Evolutionary conservation across 2,329 filamentous ascomycete genomes (phyloP).

Genomic region (Akanthomyces uredinophilus): DNA sequence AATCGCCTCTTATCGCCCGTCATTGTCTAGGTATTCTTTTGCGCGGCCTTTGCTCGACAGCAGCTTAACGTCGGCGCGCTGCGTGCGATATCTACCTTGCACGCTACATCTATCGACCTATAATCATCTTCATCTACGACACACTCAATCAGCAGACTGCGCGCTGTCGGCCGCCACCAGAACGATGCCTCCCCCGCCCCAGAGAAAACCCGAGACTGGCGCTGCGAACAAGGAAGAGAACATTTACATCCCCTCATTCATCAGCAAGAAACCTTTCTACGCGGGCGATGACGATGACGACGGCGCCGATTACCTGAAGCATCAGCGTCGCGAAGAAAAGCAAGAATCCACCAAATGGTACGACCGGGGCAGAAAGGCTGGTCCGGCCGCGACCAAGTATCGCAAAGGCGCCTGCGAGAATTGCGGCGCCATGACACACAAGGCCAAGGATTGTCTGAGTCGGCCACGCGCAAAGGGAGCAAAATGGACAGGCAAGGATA

Average conservation of each 20-base stretch:
- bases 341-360: constrained; percentile 82
- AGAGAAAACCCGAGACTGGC: constrained; percentile 30
- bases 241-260: constrained; percentile 97
- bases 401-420: constrained; percentile 98
- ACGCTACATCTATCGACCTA: not conserved
- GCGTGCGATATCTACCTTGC: not conserved
- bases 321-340: constrained; percentile 67
- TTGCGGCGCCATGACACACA: constrained; percentile 95
- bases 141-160: not conserved
- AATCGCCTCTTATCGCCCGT: constrained; percentile 10
- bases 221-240: constrained; percentile 77
- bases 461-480: constrained; percentile 85
- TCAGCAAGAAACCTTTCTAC: constrained; percentile 97
- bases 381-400: constrained; percentile 89
- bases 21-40: constrained; percentile 3
- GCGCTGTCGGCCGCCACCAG: not conserved
- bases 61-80: not conserved
- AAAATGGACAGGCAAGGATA: constrained; percentile 87
- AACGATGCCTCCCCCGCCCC: constrained; percentile 25
- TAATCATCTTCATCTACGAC: not conserved
- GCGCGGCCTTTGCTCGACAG: not conserved
- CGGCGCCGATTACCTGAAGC: constrained; percentile 85
- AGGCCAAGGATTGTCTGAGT: constrained; percentile 87
- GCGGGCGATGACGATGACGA: constrained; percentile 72
- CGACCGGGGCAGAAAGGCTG: constrained; percentile 77